Conservation (phyloP, 2,329 filamentous ascomycete genomes). For the Colletotrichum musicola region DNA sequence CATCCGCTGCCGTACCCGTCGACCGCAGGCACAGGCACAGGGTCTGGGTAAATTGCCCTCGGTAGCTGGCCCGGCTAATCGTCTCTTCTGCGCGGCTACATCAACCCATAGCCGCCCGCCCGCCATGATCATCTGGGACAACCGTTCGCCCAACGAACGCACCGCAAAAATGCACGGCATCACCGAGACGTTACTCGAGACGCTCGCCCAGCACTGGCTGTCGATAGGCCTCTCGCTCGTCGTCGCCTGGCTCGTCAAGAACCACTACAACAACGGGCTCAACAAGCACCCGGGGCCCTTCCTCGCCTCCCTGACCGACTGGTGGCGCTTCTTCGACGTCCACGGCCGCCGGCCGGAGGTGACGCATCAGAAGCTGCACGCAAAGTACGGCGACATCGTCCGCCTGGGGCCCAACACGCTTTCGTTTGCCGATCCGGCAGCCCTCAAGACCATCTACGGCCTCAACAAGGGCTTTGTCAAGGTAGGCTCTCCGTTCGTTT, state of each 20-base stretch:
- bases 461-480: slow-evolving; percentile 86
- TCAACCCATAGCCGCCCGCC: slow-evolving; percentile 15
- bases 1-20: slow-evolving; percentile 2
- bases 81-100: slow-evolving; percentile 12
- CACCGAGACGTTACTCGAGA: slow-evolving; percentile 50
- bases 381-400: slow-evolving; percentile 79
- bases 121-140: background rate
- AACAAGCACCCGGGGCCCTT: slow-evolving; percentile 80
- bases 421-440: slow-evolving; percentile 80
- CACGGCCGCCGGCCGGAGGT: slow-evolving; percentile 73
- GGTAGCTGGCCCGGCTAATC: slow-evolving; percentile 31
- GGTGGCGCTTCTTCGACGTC: slow-evolving; percentile 81
- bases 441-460: slow-evolving; percentile 82
- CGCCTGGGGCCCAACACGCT: slow-evolving; percentile 80
- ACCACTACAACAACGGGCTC: slow-evolving; percentile 68
- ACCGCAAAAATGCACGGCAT: slow-evolving; percentile 44
- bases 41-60: slow-evolving; percentile 31
- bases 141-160: background rate
- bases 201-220: slow-evolving; percentile 59
- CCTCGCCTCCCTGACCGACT: slow-evolving; percentile 73
- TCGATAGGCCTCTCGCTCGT: slow-evolving; percentile 49
- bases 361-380: slow-evolving; percentile 77
- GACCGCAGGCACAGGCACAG: slow-evolving; percentile 19
- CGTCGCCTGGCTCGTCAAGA: slow-evolving; percentile 58
- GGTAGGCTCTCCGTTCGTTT: slow-evolving; percentile 56